Base-by-base conservation (phyloP, 192 early-diverging fungal species). In the Phlyctochytrium arcticum region DNA sequence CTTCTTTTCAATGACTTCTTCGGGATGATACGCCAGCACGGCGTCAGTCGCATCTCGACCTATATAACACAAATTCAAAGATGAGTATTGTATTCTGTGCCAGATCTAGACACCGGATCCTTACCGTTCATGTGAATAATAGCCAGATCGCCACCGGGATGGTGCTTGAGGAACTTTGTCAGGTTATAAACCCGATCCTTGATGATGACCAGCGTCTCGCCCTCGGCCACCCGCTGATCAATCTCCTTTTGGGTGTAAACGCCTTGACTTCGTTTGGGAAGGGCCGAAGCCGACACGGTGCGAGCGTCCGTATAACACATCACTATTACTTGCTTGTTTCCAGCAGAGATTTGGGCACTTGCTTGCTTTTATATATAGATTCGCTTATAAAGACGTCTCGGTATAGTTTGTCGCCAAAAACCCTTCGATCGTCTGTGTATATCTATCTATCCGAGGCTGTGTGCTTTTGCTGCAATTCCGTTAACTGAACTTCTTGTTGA, bases 101-200 rank as follows among this genome's bases (percentile, higher is more conserved):
- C 1, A 35, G 15, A 58, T 58, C 2, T 15, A 1, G 15, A 10
- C 17, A 26, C 21, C 27, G 26, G n/a, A 27, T 5, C 31, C 64
- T 80, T 84, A 68, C 94, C 95, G 31, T 88, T 79, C 80, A 91
- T 86, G 75, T 96, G 90, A 71, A 79, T 72, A 37, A 98, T 85
- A 51, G 90, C 91, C n/a, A 94, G 78, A 37, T 88, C 87, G 29
- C 96, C 96, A 48, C 96, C 96, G 0, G 96, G 96, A 66, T 98
- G 96, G 61, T 80, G 81, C 68, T 87, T 83, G 65, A 62, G 42
- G 62, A 73, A 84, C 60, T 73, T 75, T 73, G 82, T 92, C 19
- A 95, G 80, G 72, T 91, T 89, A 84, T 93, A 95, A 57, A 95
- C 93, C 70, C 92, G 90, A 57, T 84, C 79, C 36, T 88, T 81